Conservation (phyloP, 208 protist genomes). For the Trypanosoma theileri region DNA sequence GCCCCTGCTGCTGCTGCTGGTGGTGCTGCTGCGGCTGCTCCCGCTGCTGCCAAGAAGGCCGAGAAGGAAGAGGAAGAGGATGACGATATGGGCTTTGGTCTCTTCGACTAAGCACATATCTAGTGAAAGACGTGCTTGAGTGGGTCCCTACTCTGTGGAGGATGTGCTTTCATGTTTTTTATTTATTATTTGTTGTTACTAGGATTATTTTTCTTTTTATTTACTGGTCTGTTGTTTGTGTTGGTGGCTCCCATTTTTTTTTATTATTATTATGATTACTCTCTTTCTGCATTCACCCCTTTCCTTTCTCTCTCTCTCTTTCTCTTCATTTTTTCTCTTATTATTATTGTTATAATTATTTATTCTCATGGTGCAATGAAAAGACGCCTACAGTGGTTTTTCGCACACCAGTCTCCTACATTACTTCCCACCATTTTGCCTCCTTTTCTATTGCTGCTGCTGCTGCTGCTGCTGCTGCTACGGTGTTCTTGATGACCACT, state of each 20-base stretch:
- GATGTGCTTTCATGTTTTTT: slow-evolving; percentile 15
- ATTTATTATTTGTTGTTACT: slow-evolving; percentile 11
- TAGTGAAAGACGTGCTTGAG: background rate
- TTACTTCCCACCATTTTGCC: too few relatives aligned
- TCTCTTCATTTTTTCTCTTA: slow-evolving; percentile 20
- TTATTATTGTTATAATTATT: background rate
- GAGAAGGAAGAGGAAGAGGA: slow-evolving; percentile 64
- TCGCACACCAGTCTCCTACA: too few relatives aligned
- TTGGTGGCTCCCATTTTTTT: background rate
- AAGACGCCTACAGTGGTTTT: background rate
- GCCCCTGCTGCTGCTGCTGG: slow-evolving; percentile 36
- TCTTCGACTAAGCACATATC: background rate
- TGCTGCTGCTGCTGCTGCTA: too few relatives aligned
- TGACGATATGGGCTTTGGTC: slow-evolving; percentile 61
- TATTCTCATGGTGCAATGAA: background rate
- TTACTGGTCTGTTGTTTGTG: background rate
- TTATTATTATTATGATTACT: slow-evolving; percentile 5
- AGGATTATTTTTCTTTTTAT: slow-evolving; percentile 6
- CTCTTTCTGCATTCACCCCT: background rate
- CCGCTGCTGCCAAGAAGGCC: slow-evolving; percentile 31
- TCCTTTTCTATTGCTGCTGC: too few relatives aligned
- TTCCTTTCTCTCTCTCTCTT: slow-evolving; percentile 14
- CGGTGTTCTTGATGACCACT: too few relatives aligned
- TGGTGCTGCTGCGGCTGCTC: slow-evolving; percentile 36
- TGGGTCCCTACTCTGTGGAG: background rate